Conservation (phyloP, 176 grass and related monocot genomes). For the Hordeum marinum region DNA sequence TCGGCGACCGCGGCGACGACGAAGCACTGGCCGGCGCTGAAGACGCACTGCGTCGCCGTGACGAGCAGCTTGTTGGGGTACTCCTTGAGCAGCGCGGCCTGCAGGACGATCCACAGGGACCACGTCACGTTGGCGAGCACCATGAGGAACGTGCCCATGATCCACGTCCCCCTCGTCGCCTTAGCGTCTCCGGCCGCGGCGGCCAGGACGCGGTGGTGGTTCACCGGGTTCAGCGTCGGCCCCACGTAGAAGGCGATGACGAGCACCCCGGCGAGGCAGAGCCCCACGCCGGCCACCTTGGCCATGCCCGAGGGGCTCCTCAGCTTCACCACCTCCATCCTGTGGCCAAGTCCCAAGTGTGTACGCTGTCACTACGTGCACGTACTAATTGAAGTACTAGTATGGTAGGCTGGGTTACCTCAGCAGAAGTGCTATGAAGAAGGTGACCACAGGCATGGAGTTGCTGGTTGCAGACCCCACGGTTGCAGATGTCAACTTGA, state of each 20-base stretch:
- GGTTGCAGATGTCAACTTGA: constrained; percentile 65
- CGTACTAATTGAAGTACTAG: no score
- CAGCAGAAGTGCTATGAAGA: constrained; percentile 55
- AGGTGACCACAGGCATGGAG: constrained; percentile 62
- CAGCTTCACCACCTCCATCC: constrained; percentile 50
- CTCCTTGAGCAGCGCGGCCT: constrained; percentile 57
- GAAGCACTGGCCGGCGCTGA: constrained; percentile 45
- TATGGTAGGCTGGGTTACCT: constrained; percentile 10
- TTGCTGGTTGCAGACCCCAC: constrained; percentile 53
- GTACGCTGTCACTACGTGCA: not conserved
- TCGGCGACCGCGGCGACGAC: constrained; percentile 26
- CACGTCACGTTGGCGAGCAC: constrained; percentile 45
- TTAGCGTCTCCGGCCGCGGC: not conserved
- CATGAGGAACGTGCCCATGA: constrained; percentile 58
- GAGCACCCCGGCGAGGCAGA: constrained; percentile 50
- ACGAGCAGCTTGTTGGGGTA: constrained; percentile 56
- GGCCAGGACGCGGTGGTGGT: constrained; percentile 34
- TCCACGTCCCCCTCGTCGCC: constrained; percentile 27
- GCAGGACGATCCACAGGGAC: constrained; percentile 65
- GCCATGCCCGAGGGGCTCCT: constrained; percentile 36
- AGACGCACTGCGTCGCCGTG: constrained; percentile 37
- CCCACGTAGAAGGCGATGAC: constrained; percentile 55
- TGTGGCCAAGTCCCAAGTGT: not conserved
- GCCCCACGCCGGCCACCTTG: constrained; percentile 39
- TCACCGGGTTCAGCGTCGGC: constrained; percentile 36